Conservation (phyloP, 805 yeast genomes). For the Candida pseudofarinosa region DNA sequence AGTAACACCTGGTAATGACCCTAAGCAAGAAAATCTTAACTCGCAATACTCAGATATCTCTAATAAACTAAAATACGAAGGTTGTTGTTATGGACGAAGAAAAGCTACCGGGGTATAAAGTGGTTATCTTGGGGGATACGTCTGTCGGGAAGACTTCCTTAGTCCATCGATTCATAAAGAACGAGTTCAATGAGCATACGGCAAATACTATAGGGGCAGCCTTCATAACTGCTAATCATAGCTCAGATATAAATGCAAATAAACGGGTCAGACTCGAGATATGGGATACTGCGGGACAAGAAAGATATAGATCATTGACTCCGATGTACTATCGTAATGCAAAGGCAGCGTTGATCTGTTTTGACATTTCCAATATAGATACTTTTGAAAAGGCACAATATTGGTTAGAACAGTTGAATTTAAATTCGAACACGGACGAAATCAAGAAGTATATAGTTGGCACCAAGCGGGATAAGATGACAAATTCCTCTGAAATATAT, state of each 20-base stretch:
- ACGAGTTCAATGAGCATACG: slow-evolving; percentile 70
- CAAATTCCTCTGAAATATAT: slow-evolving; percentile 5
- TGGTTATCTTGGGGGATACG: slow-evolving; percentile 50
- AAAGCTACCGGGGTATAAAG: slow-evolving; percentile 16
- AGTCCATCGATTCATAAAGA: slow-evolving; percentile 71
- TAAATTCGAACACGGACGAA: slow-evolving; percentile 17
- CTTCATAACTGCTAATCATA: slow-evolving; percentile 70
- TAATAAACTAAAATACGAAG: not conserved
- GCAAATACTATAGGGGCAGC: slow-evolving; percentile 99
- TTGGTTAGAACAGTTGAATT: slow-evolving; percentile 80
- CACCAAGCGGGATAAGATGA: slow-evolving; percentile 69
- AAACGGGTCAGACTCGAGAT: slow-evolving; percentile 61
- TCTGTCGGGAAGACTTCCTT: slow-evolving; percentile 69
- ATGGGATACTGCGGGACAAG: slow-evolving; percentile 90
- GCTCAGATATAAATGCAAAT: slow-evolving; percentile 20
- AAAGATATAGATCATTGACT: slow-evolving; percentile 69
- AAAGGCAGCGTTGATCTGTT: slow-evolving; percentile 72
- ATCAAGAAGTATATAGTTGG: slow-evolving; percentile 60
- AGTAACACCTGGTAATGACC: too few relatives aligned
- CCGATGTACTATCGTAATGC: slow-evolving; percentile 84
- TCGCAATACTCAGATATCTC: not conserved
- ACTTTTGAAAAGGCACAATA: slow-evolving; percentile 69
- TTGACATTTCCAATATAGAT: slow-evolving; percentile 55
- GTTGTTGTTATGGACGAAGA: not conserved
- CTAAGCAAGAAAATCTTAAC: not conserved